Evolutionary conservation across 2,329 filamentous ascomycete species (phyloP), one percentile per base, ranked within the genome.

Genomic region (Alternaria viburni): DNA sequence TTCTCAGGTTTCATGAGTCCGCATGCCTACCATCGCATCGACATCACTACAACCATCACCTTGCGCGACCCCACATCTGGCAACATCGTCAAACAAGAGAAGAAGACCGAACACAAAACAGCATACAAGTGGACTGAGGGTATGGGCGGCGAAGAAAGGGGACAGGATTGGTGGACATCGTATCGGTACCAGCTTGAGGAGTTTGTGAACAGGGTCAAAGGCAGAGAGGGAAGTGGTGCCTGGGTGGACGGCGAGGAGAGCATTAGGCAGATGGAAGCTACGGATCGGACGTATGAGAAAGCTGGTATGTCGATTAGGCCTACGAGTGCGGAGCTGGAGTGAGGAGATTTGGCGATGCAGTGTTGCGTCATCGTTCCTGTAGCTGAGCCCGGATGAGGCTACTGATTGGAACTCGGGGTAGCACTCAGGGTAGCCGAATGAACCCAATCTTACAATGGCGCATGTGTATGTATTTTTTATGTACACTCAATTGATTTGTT

Each of bases 181-280:
- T 80, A 80, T 67, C 64, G 78, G 12, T 77, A 77, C 51, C 73
- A 77, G 65, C 59, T 81, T 9, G 77, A 80, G 59, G 73, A 71
- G 13, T 81, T 81, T 66, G 77, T 80, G 23, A 70, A 79, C 43
- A 62, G 61, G 13, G 69, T 80, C 2, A 74, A 72, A 59, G 69
- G 66, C 13, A 67, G 71, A 23, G 62, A 76, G 36, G 74, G 74
- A 4, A 69, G 67, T 15, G 72, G 68, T 19, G 54, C 65, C 7
- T 79, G 75, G 75, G 51, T 80, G 9, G 67, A 70, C 9, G 61
- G 67, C 13, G 73, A 80, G 51, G 80, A 81, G 23, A 78, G 74
- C 36, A 75, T 79, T 25, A 65, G 55, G 47, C 71, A 79, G 67
- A 80, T 81, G 77, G 70, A 75, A 62, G 64, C 70, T 43, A 75